These are phyloP conservation scores for Candida boidinii DNA, from an alignment of 805 yeast genomes.

Conservation along the genomic window DNA sequence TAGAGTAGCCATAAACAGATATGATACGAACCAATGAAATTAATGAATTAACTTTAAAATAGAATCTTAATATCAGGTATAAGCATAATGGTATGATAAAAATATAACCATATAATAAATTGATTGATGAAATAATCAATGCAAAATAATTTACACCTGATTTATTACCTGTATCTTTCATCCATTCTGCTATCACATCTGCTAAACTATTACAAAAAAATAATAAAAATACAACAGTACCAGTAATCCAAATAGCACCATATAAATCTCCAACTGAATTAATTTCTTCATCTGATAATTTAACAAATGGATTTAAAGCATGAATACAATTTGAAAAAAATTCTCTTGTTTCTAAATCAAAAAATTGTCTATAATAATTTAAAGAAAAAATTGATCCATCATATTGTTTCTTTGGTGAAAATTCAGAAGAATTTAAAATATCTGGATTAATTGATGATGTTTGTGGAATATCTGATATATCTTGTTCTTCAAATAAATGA, in stretches of 20 bases:
- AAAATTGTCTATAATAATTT: slow-evolving; percentile 54
- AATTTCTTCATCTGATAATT: slow-evolving; percentile 13
- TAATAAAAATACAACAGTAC: slow-evolving; percentile 64
- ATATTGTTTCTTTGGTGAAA: too few species aligned
- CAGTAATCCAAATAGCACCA: slow-evolving; percentile 88
- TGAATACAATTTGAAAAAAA: slow-evolving; percentile 45
- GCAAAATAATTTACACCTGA: slow-evolving; percentile 46
- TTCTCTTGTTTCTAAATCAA: slow-evolving; percentile 59
- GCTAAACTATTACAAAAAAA: slow-evolving; percentile 72
- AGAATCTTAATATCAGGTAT: slow-evolving; percentile 43
- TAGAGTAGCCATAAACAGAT: slow-evolving; percentile 80
- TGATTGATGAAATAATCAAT: slow-evolving; percentile 58
- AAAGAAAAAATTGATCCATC: slow-evolving; percentile 45
- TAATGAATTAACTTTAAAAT: slow-evolving; percentile 42
- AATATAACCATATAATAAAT: slow-evolving; percentile 70
- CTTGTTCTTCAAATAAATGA: too few species aligned
- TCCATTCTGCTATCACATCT: slow-evolving; percentile 49
- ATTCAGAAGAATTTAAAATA: too few species aligned
- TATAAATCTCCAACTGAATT: slow-evolving; percentile 57
- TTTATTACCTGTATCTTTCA: slow-evolving; percentile 27
- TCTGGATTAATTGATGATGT: too few species aligned
- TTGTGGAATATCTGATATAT: too few species aligned
- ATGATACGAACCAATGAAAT: slow-evolving; percentile 50
- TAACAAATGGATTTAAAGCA: slow-evolving; percentile 48
- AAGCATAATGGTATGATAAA: slow-evolving; percentile 51